Evolutionary conservation across 352 stramenopile genomes (phyloP), one percentile per base, ranked within the genome.

Genomic region (Pythium biforme): DNA sequence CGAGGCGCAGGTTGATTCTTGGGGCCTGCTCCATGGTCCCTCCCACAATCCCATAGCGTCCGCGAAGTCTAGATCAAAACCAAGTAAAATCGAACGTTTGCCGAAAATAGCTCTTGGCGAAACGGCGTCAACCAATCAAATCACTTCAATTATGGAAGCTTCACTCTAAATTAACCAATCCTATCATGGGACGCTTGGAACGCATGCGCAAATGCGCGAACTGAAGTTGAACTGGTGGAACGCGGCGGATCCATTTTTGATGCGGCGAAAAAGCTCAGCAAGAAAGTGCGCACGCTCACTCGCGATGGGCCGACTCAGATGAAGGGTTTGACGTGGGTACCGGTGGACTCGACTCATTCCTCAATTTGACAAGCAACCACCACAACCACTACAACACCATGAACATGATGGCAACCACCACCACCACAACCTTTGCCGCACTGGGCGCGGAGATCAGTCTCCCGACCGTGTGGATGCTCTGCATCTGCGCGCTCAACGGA

Each of bases 71-170:
- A 5, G 2, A 37, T 37, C 31, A 37, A 37, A 37, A 25, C 22
- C 55, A 31, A 19, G 3, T 48, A 40, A 25, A 23, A 43, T 59
- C 37, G 49, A 41, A 31, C 40, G 40, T 59, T 64, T 34, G 39
- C 48, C 47, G 25, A 64, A 56, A 49, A 57, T 39, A 63, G 51
- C 22, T 43, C 0, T n/a, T 25, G 31, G 14, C 22, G 55, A 68
- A 71, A 39, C 40, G 50, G 46, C 39, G 55, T 61, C 1, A 52
- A 23, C 69, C 69, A 76, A 76, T 73, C 60, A 68, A n/a, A 70
- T 31, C 29, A 7, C 40, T 40, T n/a, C 7, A 54, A 58, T 49
- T 46, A 14, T 48, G 29, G 64, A 76, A 75, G 41, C 23, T 70
- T 64, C 59, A 22, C 0, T 0, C 15, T 11, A 26, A 57, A 61